Conservation (phyloP, 2,329 filamentous ascomycete species). For the Talaromyces sp. region DNA sequence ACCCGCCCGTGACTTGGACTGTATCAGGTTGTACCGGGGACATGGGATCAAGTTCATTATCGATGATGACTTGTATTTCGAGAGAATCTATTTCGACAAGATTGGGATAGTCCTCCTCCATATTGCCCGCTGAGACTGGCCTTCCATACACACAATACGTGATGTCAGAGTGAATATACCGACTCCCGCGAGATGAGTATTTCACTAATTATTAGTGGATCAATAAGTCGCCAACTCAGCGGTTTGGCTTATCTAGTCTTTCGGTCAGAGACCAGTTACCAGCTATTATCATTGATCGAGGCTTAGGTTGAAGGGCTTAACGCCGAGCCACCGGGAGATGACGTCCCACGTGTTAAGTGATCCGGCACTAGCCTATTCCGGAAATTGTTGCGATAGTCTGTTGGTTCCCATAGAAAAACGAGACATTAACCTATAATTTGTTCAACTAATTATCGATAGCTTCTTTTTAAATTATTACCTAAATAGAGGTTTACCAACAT, state of each 20-base stretch:
- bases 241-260: too few relatives aligned
- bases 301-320: too few relatives aligned
- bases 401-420: neutral
- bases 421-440: neutral
- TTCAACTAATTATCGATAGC: neutral
- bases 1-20: slow-evolving; percentile 38
- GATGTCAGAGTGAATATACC: neutral
- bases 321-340: neutral
- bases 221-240: neutral
- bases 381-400: neutral
- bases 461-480: neutral
- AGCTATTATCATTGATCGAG: too few relatives aligned
- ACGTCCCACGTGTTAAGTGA: neutral
- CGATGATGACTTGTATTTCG: slow-evolving; percentile 49
- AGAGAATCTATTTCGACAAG: slow-evolving; percentile 43
- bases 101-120: neutral
- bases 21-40: slow-evolving; percentile 43
- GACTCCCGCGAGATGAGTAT: neutral
- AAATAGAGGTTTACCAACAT: neutral
- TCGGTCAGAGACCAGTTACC: too few relatives aligned
- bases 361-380: neutral
- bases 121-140: neutral
- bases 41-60: slow-evolving; percentile 53
- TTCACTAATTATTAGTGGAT: neutral
- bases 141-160: neutral